Conservation (phyloP, 129 eudicot species). For the Flaveria robusta region DNA sequence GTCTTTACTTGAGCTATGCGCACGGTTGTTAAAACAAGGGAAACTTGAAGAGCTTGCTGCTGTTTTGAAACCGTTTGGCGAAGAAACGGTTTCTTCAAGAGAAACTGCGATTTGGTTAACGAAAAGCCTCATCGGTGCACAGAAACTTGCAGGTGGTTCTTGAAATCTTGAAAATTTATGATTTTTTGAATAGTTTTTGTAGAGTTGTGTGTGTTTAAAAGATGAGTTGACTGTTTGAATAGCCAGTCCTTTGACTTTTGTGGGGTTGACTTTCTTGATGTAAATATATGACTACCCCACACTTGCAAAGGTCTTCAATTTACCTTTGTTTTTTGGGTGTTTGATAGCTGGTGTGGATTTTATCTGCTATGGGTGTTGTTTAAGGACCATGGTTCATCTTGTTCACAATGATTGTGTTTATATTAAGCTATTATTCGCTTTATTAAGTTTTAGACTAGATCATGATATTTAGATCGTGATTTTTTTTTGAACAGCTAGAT, state of each 20-base stretch:
- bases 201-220: constrained; percentile 29
- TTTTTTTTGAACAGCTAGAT: no score
- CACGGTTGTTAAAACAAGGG: constrained; percentile 75
- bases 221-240: constrained; percentile 26
- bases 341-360: constrained; percentile 29
- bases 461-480: no score
- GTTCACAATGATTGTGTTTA: constrained; percentile 19
- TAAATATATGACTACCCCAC: constrained; percentile 36
- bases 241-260: constrained; percentile 30
- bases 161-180: constrained; percentile 25
- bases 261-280: constrained; percentile 32
- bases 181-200: constrained; percentile 17
- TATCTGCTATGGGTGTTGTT: constrained; percentile 10
- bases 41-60: constrained; percentile 88
- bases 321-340: constrained; percentile 11
- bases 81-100: constrained; percentile 87
- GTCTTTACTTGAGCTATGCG: constrained; percentile 85
- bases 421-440: no score
- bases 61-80: constrained; percentile 88
- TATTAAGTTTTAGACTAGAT: no score
- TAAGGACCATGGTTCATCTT: constrained; percentile 11
- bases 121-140: constrained; percentile 74
- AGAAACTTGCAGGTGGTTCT: constrained; percentile 50
- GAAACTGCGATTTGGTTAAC: constrained; percentile 99
- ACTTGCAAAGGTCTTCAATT: constrained; percentile 24